A percentile compares a stretch with the other conserved stretches of the same genome.
Evolutionary conservation across 352 stramenopile species (phyloP).

Genomic region (Blastocystis sp.): DNA sequence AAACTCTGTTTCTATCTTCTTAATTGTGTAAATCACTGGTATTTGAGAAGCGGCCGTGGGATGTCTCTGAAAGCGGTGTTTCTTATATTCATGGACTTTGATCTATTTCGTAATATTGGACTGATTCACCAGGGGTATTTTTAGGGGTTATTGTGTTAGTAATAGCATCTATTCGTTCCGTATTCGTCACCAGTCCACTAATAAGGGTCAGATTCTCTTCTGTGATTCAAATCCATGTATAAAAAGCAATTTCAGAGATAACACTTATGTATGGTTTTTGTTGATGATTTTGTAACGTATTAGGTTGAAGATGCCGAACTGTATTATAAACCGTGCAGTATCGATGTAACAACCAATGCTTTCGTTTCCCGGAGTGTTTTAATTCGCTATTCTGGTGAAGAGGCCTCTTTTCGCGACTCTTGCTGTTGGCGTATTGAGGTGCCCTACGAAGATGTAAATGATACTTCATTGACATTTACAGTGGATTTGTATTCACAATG

Average conservation of each 20-base stretch:
- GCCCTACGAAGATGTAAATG: constrained; percentile 22
- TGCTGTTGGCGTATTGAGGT: constrained; percentile 60
- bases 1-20: too few relatives aligned
- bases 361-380: constrained; percentile 56
- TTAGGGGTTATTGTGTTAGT: neutral
- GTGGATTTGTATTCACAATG: constrained; percentile 41
- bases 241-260: constrained; percentile 44
- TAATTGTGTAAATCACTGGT: too few relatives aligned
- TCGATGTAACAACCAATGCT: neutral
- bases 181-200: neutral
- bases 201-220: constrained; percentile 14
- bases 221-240: constrained; percentile 35
- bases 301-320: constrained; percentile 11
- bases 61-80: constrained; percentile 66
- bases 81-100: constrained; percentile 61
- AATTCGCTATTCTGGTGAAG: constrained; percentile 53
- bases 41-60: neutral
- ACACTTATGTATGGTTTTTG: neutral
- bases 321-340: constrained; percentile 59
- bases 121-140: constrained; percentile 14
- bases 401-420: constrained; percentile 54
- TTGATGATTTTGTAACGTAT: neutral
- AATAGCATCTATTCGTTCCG: constrained; percentile 24
- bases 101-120: constrained; percentile 37
- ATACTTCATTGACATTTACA: constrained; percentile 15